Conservation (phyloP, 305 asterid species). For the Fraxinus paxiana region DNA sequence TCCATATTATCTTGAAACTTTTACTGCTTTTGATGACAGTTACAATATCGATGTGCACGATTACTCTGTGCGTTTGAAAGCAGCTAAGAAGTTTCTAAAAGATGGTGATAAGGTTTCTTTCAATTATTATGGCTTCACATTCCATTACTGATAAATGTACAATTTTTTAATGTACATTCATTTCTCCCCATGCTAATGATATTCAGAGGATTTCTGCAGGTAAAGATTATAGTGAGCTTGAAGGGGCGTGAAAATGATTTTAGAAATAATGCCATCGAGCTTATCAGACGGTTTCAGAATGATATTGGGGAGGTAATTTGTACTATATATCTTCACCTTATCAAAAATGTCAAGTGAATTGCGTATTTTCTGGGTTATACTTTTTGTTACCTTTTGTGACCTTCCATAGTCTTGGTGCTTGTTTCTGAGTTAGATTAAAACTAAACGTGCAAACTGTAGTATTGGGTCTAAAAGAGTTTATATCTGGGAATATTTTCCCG, state of each 20-base stretch:
- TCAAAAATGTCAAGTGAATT: neutral
- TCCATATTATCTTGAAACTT: constrained; percentile 5
- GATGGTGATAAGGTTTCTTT: constrained; percentile 86
- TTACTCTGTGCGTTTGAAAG: constrained; percentile 82
- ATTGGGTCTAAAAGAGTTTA: neutral
- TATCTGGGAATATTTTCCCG: neutral
- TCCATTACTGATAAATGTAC: neutral
- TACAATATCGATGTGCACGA: constrained; percentile 83
- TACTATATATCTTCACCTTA: neutral
- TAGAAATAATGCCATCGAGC: constrained; percentile 83
- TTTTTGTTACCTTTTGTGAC: neutral
- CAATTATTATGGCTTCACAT: constrained; percentile 19
- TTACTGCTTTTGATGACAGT: constrained; percentile 43
- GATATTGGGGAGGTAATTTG: constrained; percentile 82
- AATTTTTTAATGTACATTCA: neutral
- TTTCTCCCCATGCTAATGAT: neutral
- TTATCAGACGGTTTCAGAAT: constrained; percentile 67
- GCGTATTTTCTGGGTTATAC: neutral
- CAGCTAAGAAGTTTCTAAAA: constrained; percentile 78
- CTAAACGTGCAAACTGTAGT: neutral
- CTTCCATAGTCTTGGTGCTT: neutral
- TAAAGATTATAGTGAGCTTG: constrained; percentile 76
- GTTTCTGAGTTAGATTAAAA: neutral
- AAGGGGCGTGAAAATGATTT: constrained; percentile 93
- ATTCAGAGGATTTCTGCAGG: constrained; percentile 42